A percentile compares a stretch with the other conserved stretches of the same genome.
Conservation (phyloP, 177 flowering plant species). For the Vitis hybrid region DNA sequence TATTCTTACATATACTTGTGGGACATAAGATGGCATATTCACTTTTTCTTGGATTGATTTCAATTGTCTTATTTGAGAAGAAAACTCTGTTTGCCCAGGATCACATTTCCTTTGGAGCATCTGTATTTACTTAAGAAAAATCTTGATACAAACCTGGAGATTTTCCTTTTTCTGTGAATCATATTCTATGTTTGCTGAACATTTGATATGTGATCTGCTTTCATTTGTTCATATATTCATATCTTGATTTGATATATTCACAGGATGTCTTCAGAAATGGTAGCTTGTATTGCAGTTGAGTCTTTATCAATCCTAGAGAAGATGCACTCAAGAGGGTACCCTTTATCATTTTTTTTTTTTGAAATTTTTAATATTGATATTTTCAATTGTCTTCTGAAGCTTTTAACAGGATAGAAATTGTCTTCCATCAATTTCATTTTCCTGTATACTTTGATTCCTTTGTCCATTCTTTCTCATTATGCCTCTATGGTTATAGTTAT, state of each 20-base stretch:
- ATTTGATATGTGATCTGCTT: not conserved
- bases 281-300: conserved; percentile 87
- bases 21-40: no score
- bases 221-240: not conserved
- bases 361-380: not conserved
- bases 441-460: not conserved
- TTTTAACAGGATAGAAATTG: not conserved
- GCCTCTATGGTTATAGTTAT: conserved; percentile 39
- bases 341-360: not conserved
- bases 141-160: no score
- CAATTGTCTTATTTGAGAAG: no score
- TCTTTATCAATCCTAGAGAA: conserved; percentile 84
- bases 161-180: no score
- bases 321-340: conserved; percentile 84
- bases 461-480: not conserved
- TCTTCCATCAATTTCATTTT: not conserved
- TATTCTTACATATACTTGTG: no score
- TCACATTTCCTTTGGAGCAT: no score
- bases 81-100: no score
- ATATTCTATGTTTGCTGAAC: not conserved
- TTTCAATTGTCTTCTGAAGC: not conserved
- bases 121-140: no score
- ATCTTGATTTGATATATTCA: conserved; percentile 2
- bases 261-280: conserved; percentile 92
- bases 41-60: no score